Evolutionary conservation across 257 asterid genomes (phyloP).

Genomic region (Capsicum pubescens): DNA sequence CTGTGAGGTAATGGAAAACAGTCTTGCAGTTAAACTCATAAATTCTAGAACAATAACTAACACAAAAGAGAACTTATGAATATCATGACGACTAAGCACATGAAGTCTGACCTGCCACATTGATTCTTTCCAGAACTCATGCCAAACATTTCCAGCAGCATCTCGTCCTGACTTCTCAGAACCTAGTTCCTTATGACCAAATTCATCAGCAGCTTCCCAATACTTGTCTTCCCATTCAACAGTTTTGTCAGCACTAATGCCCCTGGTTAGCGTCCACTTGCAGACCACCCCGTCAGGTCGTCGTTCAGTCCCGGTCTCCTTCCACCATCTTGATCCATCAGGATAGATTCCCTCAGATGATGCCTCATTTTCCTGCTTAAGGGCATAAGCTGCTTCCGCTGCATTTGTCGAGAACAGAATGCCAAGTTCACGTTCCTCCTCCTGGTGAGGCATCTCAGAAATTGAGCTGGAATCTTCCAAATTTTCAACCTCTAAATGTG

Average conservation of each 20-base stretch:
- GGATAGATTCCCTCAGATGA: conserved; percentile 53
- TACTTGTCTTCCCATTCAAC: conserved; percentile 94
- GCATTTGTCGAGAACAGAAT: conserved; percentile 73
- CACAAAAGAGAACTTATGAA: neutral
- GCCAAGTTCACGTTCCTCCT: conserved; percentile 66
- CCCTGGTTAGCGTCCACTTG: conserved; percentile 83
- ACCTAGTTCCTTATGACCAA: conserved; percentile 93
- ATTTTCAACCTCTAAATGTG: conserved; percentile 57
- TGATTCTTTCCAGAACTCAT: conserved; percentile 90
- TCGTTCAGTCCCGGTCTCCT: conserved; percentile 76
- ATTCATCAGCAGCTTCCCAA: conserved; percentile 97
- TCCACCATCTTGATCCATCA: conserved; percentile 97
- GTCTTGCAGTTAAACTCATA: neutral
- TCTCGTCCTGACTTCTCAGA: conserved; percentile 99
- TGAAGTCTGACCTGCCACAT: conserved; percentile 68
- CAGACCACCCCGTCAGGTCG: conserved; percentile 90
- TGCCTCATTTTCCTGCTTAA: conserved; percentile 46
- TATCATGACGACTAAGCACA: neutral
- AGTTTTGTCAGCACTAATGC: conserved; percentile 71
- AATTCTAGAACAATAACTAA: neutral
- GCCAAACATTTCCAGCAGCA: conserved; percentile 91
- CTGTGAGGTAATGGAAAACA: neutral
- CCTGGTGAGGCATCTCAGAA: conserved; percentile 57
- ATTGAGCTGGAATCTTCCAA: conserved; percentile 40
- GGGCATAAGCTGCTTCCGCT: conserved; percentile 80